phyloP scores from a whole-genome alignment of 2,329 filamentous ascomycete species.

The Hypomyces perniciosus region DNA sequence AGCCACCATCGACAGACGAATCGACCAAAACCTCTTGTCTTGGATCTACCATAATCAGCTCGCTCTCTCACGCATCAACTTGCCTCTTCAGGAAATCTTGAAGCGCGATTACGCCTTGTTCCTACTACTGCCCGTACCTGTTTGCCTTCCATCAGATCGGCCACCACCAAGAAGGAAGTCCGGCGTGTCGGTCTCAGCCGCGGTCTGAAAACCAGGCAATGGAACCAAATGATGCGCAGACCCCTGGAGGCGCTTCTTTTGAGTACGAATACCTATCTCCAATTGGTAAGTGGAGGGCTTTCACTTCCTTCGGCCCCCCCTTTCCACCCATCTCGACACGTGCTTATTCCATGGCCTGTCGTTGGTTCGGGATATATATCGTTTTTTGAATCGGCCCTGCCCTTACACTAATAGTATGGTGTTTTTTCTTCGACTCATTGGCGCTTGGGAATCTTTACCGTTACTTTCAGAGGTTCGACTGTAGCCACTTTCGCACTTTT shows the following conservation, averaged over 20 bases:
- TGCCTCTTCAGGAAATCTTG: constrained; percentile 8
- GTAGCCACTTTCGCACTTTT: background rate
- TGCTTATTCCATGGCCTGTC: constrained; percentile 35
- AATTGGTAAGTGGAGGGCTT: constrained; percentile 46
- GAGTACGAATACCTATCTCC: constrained; percentile 43
- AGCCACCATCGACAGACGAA: too few species aligned
- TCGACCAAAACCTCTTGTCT: background rate
- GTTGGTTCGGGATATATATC: constrained; percentile 36
- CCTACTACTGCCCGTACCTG: background rate
- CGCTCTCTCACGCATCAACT: constrained; percentile 8
- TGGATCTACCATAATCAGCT: background rate
- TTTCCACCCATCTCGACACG: constrained; percentile 40
- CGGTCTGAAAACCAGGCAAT: constrained; percentile 18
- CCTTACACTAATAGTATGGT: constrained; percentile 1
- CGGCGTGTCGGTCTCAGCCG: too few species aligned
- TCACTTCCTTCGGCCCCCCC: constrained; percentile 21
- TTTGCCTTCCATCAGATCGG: background rate
- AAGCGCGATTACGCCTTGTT: background rate
- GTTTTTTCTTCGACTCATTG: background rate
- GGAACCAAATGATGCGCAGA: constrained; percentile 38
- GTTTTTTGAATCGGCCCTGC: background rate
- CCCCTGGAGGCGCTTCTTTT: constrained; percentile 41
- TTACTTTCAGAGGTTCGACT: background rate
- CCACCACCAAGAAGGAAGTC: background rate
- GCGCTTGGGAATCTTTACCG: background rate